Evolutionary conservation across 768 basidiomycete genomes (phyloP), one percentile per base, ranked within the genome.

Genomic region (Leccinum rimulosum): DNA sequence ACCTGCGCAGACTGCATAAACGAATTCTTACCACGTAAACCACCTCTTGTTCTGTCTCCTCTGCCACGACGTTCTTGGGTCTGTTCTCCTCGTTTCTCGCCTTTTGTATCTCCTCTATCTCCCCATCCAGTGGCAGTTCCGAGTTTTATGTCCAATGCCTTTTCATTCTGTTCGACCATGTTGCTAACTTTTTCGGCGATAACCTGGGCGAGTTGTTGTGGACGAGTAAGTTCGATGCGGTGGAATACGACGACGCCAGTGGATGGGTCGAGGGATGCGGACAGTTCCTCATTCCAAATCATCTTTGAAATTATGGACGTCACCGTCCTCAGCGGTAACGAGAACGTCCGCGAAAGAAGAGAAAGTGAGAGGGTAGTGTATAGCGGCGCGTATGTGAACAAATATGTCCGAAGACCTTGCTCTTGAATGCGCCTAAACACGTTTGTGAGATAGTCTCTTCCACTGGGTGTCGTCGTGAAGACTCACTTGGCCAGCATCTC

Each of bases 231-330:
- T 66, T 98, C 95, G 58, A 93, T 84, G 57, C 93, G 87, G 70
- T 98, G 93, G 80, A 98, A 95, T 50, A 96, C 87, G 57, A 99
- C 83, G 47, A 96, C 94, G 38, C 87, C 89, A 25, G 87, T 87
- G 17, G 92, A 88, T 70, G 92, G 93, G 72, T 98, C 97, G 56
- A 98, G 80, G 15, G 95, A 95, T 3, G 96, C 97, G 1, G 89
- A 81, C 11, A 99, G 79, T 69, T 98, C 95, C 68, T 98, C 97
- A 68, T 83, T 93, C 93, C 95, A 98, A 66, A 98, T 97, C 97
- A 99, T 98, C 75, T 95, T 93, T 28, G 93, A 95, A 43, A 98
- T 91, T 64, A 97, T 86, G 27, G 70, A 73, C 1, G 89, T 93
- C 4, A 98, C 93, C 4, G 87, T 78, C 45, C 89, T 84, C 52